Evolutionary conservation across 2,329 filamentous ascomycete species (phyloP).

Genomic region (Amylocarpus encephaloides): DNA sequence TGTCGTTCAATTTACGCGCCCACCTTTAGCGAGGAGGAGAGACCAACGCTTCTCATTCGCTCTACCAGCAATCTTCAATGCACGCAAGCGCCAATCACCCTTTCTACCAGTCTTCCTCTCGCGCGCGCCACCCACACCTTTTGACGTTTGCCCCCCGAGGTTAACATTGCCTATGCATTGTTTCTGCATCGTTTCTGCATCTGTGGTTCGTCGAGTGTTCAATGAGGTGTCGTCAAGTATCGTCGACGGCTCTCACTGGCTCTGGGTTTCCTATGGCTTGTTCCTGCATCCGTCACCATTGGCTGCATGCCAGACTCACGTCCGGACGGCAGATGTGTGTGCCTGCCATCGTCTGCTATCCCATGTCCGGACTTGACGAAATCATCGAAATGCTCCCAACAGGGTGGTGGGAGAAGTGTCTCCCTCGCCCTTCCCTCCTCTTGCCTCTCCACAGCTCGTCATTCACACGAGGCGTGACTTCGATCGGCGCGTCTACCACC

Average conservation of each 20-base stretch:
- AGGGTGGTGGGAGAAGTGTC: too few species aligned
- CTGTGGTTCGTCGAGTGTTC: conserved; percentile 4
- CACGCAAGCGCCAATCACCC: conserved; percentile 3
- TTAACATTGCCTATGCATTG: conserved; percentile 8
- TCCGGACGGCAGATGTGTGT: not conserved
- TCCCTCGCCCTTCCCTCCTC: not conserved
- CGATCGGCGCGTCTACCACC: conserved; percentile 13
- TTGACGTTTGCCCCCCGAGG: not conserved
- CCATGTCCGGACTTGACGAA: not conserved
- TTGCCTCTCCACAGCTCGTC: conserved; percentile 2
- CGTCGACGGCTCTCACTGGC: not conserved
- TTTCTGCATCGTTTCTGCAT: conserved; percentile 5
- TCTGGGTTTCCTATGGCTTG: not conserved
- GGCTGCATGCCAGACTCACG: not conserved
- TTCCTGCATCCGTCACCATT: conserved; percentile 3
- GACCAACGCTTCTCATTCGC: conserved; percentile 1
- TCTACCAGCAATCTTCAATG: not conserved
- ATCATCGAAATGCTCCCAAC: not conserved
- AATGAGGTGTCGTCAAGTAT: not conserved
- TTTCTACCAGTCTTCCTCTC: not conserved
- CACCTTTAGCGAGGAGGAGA: not conserved
- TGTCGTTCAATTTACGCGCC: conserved; percentile 2
- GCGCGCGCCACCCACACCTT: conserved; percentile 12
- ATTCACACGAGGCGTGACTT: not conserved
- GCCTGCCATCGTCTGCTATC: not conserved